A percentile compares a stretch with the other conserved stretches of the same genome.
phyloP scores from a whole-genome alignment of 441 rosid genomes.

The Gossypium trilobum region DNA sequence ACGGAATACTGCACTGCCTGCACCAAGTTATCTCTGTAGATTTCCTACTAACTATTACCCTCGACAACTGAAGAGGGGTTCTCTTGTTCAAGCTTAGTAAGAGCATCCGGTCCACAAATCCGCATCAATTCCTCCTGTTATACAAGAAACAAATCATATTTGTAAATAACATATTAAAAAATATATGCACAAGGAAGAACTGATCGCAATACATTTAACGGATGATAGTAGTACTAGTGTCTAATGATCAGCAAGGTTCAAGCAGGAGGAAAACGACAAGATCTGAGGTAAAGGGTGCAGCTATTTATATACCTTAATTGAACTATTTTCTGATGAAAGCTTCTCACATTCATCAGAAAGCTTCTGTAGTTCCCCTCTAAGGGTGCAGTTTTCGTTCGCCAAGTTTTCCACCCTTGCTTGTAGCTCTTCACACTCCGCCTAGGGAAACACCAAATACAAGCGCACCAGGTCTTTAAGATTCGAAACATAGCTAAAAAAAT shows the following conservation, averaged over 20 bases:
- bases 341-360: slow-evolving; percentile 80
- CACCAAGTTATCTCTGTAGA: neutral
- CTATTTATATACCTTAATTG: slow-evolving; percentile 52
- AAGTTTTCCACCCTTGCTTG: slow-evolving; percentile 65
- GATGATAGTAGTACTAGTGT: neutral
- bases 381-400: slow-evolving; percentile 48
- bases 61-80: slow-evolving; percentile 34
- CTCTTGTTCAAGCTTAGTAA: slow-evolving; percentile 49
- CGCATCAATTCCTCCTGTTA: slow-evolving; percentile 71
- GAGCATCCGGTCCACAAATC: slow-evolving; percentile 62
- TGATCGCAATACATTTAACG: neutral
- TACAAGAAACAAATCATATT: neutral
- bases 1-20: slow-evolving; percentile 9
- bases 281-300: neutral
- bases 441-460: slow-evolving; percentile 7
- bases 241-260: neutral
- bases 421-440: slow-evolving; percentile 95
- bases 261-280: neutral
- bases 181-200: neutral
- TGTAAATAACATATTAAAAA: neutral
- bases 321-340: slow-evolving; percentile 68
- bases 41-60: slow-evolving; percentile 28
- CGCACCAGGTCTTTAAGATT: neutral
- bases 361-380: slow-evolving; percentile 69
- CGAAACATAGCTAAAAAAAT: neutral